Conservation (phyloP, 2,329 filamentous ascomycete species). For the Macrophomina pseudophaseolina region DNA sequence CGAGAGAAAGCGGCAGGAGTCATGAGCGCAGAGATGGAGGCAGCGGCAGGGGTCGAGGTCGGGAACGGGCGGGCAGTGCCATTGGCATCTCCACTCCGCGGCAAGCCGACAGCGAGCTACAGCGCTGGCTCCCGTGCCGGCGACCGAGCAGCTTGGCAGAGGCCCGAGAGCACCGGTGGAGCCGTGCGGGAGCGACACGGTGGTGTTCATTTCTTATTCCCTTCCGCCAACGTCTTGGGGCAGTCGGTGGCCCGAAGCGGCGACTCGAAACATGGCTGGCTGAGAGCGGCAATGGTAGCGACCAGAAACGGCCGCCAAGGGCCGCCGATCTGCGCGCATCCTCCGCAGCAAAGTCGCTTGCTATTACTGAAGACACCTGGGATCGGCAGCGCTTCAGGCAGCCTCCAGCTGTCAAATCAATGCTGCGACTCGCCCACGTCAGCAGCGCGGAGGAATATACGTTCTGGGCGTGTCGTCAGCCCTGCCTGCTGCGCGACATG, state of each 20-base stretch:
- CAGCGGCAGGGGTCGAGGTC: not conserved
- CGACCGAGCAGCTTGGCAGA: not conserved
- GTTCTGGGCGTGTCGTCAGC: conserved; percentile 20
- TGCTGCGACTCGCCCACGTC: conserved; percentile 14
- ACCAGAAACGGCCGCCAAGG: conserved; percentile 20
- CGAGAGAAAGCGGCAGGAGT: not conserved
- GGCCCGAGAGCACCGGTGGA: not conserved
- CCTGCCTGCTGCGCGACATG: conserved; percentile 22
- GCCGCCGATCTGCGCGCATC: conserved; percentile 15
- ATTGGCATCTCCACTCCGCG: not conserved
- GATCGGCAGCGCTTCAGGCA: conserved; percentile 18
- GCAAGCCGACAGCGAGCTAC: not conserved
- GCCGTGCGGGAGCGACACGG: not conserved
- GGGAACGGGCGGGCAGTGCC: not conserved
- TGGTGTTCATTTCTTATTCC: not conserved
- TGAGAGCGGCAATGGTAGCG: conserved; percentile 20
- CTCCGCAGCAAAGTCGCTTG: conserved; percentile 8
- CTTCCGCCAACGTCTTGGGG: not conserved
- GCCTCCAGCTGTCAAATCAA: conserved; percentile 6
- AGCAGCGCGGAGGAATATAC: conserved; percentile 21
- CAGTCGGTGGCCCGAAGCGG: not conserved
- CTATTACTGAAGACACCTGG: not conserved
- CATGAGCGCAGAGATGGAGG: not conserved
- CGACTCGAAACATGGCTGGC: conserved; percentile 22
- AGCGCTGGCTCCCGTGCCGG: not conserved